These are phyloP conservation scores for Musa beccarii DNA, from an alignment of 176 grass and related monocot species.

Conservation along the genomic window DNA sequence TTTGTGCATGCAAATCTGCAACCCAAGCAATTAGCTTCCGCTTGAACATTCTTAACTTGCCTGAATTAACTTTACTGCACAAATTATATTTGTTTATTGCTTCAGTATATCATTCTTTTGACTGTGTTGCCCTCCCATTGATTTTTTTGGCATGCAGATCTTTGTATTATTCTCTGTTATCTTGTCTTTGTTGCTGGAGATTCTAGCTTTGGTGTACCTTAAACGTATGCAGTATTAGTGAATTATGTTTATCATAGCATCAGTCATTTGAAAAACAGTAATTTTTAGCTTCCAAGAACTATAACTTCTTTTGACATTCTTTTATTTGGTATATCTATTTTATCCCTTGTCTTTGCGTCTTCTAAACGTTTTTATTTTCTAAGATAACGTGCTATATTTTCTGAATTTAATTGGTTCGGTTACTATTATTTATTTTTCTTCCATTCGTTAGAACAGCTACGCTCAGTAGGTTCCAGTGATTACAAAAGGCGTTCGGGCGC, in stretches of 20 bases:
- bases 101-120: background rate
- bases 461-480: no score
- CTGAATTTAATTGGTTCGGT: no score
- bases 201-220: conserved; percentile 69
- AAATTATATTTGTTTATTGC: background rate
- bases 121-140: background rate
- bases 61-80: background rate
- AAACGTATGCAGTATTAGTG: conserved; percentile 32
- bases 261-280: background rate
- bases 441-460: no score
- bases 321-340: no score
- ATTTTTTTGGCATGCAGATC: conserved; percentile 35
- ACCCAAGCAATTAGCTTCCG: background rate
- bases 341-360: no score
- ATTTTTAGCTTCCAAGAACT: conserved; percentile 2
- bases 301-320: no score
- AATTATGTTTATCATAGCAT: background rate
- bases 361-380: no score
- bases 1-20: conserved; percentile 14
- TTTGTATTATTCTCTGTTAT: conserved; percentile 66
- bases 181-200: conserved; percentile 54
- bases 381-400: no score
- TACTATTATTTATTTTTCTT: no score
- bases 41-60: background rate
- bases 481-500: no score